Conservation (phyloP, 139 green algal species). For the Chlorella sp. region DNA sequence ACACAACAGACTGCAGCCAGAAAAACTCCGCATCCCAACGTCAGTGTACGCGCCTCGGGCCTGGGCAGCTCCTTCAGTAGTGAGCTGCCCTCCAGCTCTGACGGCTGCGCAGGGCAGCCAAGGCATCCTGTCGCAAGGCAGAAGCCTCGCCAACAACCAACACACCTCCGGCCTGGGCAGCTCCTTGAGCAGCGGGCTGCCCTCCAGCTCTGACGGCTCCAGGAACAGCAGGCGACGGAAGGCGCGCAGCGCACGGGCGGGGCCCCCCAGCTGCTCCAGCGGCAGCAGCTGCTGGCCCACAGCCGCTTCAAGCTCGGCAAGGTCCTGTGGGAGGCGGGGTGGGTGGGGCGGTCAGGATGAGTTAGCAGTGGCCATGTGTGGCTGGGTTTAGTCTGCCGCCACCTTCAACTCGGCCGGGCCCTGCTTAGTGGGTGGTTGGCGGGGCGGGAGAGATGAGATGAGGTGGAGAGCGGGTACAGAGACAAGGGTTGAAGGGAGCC, state of each 20-base stretch:
- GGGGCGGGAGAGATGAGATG: too few relatives aligned
- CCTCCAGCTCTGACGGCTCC: constrained; percentile 16
- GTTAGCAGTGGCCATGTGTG: too few relatives aligned
- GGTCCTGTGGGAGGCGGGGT: constrained; percentile 64
- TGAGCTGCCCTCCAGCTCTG: constrained; percentile 18
- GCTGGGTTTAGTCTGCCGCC: too few relatives aligned
- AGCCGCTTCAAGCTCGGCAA: constrained; percentile 85
- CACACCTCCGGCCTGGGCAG: constrained; percentile 66
- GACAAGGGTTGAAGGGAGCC: too few relatives aligned
- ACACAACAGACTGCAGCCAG: too few relatives aligned
- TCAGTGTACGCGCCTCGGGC: constrained; percentile 24
- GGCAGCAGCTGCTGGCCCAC: constrained; percentile 78
- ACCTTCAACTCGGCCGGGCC: too few relatives aligned
- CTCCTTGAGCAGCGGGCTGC: constrained; percentile 62
- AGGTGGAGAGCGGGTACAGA: too few relatives aligned
- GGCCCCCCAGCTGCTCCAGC: constrained; percentile 70
- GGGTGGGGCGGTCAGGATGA: background rate
- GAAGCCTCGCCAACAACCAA: background rate
- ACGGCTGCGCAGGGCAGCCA: too few relatives aligned
- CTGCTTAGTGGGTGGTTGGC: too few relatives aligned
- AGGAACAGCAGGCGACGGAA: constrained; percentile 78
- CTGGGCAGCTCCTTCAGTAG: constrained; percentile 79
- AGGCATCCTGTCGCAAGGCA: too few relatives aligned
- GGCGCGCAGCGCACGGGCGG: constrained; percentile 67
- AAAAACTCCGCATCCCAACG: background rate